Conservation (phyloP, 2,329 filamentous ascomycete species). For the Xylariales sp. region DNA sequence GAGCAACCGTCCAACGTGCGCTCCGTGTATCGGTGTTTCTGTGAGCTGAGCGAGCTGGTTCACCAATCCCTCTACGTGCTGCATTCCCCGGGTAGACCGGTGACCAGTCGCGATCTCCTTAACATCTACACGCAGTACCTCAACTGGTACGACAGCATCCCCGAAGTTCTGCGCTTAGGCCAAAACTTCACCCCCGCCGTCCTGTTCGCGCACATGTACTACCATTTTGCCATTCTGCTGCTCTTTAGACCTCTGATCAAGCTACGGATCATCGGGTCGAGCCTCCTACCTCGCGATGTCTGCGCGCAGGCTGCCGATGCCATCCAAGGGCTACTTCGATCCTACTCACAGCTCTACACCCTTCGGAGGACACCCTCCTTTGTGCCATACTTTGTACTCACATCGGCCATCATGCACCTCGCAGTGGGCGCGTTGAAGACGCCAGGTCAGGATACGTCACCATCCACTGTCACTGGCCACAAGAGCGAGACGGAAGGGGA, state of each 20-base stretch:
- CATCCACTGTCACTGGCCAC: constrained; percentile 14
- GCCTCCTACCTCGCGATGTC: constrained; percentile 59
- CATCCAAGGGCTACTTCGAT: constrained; percentile 51
- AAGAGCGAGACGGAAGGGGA: constrained; percentile 12
- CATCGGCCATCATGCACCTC: constrained; percentile 56
- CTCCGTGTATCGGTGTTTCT: constrained; percentile 65
- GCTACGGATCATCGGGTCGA: constrained; percentile 57
- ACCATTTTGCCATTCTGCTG: constrained; percentile 66
- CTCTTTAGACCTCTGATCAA: constrained; percentile 71
- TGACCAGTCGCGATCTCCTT: constrained; percentile 61
- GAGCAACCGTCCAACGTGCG: constrained; percentile 65
- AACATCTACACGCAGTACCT: constrained; percentile 65
- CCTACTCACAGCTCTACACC: constrained; percentile 56
- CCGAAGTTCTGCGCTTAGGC: constrained; percentile 57
- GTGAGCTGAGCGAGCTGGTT: constrained; percentile 68
- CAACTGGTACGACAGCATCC: constrained; percentile 67
- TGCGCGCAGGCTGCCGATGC: constrained; percentile 59
- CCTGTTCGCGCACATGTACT: constrained; percentile 70
- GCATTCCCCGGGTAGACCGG: constrained; percentile 63
- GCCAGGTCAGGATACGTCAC: constrained; percentile 13
- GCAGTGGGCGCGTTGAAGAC: constrained; percentile 41
- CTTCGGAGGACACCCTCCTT: constrained; percentile 56
- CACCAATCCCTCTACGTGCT: constrained; percentile 68
- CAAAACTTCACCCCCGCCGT: constrained; percentile 71
- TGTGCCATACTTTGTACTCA: constrained; percentile 59